Percentiles rank a stretch among this genome's conserved stretches.
Evolutionary conservation across 192 early-diverging fungal species (phyloP).

Genomic region (Backusella tuberculispora): DNA sequence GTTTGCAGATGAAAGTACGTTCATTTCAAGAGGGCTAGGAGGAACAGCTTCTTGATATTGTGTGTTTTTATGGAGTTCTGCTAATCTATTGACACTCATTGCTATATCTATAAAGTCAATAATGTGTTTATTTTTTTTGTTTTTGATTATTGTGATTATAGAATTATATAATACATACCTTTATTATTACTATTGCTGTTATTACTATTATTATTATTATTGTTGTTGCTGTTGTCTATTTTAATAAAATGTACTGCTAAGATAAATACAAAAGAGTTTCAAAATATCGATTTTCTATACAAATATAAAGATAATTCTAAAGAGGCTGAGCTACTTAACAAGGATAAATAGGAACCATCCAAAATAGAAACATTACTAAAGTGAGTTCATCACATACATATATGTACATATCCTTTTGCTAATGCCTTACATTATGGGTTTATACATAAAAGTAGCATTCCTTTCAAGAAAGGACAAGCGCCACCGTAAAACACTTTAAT

Average conservation of each 20-base stretch:
- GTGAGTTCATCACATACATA: neutral
- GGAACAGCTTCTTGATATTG: neutral
- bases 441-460: neutral
- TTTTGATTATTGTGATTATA: neutral
- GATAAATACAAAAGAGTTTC: neutral
- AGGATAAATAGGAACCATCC: slow-evolving; percentile 1
- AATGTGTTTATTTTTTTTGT: no score
- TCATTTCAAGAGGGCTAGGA: slow-evolving; percentile 31
- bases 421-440: neutral
- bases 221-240: neutral
- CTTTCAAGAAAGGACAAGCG: neutral
- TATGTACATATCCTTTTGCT: neutral
- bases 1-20: slow-evolving; percentile 32
- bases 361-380: neutral
- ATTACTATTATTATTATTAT: no score
- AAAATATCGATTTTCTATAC: neutral
- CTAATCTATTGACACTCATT: slow-evolving; percentile 33
- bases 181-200: no score
- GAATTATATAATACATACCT: no score
- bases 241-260: neutral
- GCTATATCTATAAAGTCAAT: no score
- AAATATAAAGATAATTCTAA: neutral
- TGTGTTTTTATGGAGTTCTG: slow-evolving; percentile 13
- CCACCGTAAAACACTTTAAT: neutral
- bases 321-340: neutral